Percentiles rank a stretch among this genome's conserved stretches.
Conservation (phyloP, 1,139 yeast species). For the Blastobotrys arbuscula region DNA sequence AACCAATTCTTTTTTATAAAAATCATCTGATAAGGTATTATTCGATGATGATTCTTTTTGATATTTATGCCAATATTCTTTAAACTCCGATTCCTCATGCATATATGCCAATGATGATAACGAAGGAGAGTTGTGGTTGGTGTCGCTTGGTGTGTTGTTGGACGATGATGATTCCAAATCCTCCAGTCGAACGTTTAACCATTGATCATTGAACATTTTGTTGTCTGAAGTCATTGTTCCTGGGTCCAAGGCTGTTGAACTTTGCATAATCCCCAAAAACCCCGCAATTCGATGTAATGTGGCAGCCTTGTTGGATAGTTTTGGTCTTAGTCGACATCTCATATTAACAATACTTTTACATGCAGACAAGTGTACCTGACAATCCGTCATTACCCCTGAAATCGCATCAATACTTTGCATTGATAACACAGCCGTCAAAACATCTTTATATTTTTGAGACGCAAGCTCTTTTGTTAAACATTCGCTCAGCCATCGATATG, state of each 20-base stretch:
- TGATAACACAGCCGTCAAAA: conserved; percentile 73
- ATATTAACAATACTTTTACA: conserved; percentile 71
- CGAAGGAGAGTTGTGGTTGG: conserved; percentile 12
- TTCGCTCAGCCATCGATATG: conserved; percentile 58
- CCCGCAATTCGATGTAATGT: conserved; percentile 74
- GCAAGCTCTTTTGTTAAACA: conserved; percentile 45
- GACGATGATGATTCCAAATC: conserved; percentile 20
- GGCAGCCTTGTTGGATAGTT: conserved; percentile 68
- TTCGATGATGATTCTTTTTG: conserved; percentile 8
- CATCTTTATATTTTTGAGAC: conserved; percentile 75
- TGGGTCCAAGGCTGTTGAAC: conserved; percentile 35
- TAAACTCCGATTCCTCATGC: conserved; percentile 27
- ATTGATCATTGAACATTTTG: conserved; percentile 18
- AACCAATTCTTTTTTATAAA: conserved; percentile 39
- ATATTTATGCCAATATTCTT: conserved; percentile 27
- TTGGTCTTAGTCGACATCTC: conserved; percentile 61
- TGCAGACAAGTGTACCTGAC: conserved; percentile 66
- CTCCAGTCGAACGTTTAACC: conserved; percentile 26
- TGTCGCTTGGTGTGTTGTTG: background rate
- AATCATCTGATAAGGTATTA: conserved; percentile 22
- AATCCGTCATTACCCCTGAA: conserved; percentile 89
- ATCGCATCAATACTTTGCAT: conserved; percentile 87
- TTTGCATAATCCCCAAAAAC: conserved; percentile 69
- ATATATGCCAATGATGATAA: conserved; percentile 23
- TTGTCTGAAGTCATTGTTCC: conserved; percentile 14